phyloP scores from a whole-genome alignment of 805 yeast genomes.

The Lipomyces mesembrius region DNA sequence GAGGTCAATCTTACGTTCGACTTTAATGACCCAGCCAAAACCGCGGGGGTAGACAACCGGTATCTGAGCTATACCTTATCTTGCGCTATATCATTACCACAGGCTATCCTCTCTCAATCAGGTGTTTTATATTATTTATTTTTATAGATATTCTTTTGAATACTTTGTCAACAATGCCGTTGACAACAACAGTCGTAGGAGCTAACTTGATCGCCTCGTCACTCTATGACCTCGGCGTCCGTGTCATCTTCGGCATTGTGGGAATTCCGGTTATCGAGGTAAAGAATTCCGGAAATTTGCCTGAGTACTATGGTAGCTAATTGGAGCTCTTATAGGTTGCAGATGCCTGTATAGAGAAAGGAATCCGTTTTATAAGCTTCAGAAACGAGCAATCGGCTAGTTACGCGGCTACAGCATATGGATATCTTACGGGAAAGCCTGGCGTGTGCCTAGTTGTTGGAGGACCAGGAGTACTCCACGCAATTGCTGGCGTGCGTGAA shows the following conservation, averaged over 20 bases:
- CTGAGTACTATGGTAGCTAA: background rate
- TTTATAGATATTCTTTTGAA: background rate
- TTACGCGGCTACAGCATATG: constrained; percentile 74
- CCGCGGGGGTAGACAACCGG: too few species aligned
- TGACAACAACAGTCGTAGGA: constrained; percentile 17
- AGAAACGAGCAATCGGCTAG: constrained; percentile 77
- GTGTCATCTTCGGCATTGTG: constrained; percentile 68
- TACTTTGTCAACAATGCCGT: constrained; percentile 13
- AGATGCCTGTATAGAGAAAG: constrained; percentile 58
- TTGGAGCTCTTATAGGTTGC: constrained; percentile 47
- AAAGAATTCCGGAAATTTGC: background rate
- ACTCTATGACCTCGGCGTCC: constrained; percentile 56
- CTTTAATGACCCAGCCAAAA: too few species aligned
- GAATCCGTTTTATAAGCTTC: constrained; percentile 62
- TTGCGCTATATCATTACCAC: too few species aligned
- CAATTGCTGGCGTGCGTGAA: constrained; percentile 56
- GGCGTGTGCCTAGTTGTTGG: constrained; percentile 74
- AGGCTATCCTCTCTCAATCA: too few species aligned
- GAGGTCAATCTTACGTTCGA: too few species aligned
- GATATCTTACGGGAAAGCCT: constrained; percentile 65
- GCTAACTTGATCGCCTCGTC: constrained; percentile 55
- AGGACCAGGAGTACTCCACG: constrained; percentile 75
- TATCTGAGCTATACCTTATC: too few species aligned
- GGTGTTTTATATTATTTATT: too few species aligned
- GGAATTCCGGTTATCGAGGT: constrained; percentile 78